Percentiles rank a stretch among this genome's conserved stretches.
These are phyloP conservation scores for Pythium vanterpoolii DNA, from an alignment of 352 stramenopile genomes.

Conservation along the genomic window DNA sequence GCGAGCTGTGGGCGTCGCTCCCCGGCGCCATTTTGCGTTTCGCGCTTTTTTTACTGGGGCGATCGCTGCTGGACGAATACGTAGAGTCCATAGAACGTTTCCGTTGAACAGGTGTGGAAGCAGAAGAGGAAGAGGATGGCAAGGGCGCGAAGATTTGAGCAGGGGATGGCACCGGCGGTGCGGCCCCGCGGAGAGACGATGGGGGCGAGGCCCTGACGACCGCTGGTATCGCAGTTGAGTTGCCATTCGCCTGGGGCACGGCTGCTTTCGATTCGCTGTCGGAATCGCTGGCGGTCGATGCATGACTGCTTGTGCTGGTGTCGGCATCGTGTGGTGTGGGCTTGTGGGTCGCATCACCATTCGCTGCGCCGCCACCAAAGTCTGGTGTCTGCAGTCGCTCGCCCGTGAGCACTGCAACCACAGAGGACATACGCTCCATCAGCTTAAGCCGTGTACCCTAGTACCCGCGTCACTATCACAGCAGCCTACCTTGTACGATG, in stretches of 20 bases:
- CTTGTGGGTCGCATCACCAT: background rate
- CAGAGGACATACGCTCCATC: background rate
- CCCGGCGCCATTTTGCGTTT: conserved; percentile 14
- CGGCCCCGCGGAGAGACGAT: background rate
- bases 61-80: conserved; percentile 12
- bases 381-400: conserved; percentile 33
- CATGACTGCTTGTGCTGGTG: too few relatives aligned
- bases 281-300: background rate
- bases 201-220: background rate
- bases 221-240: background rate
- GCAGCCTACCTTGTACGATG: conserved; percentile 45
- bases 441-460: background rate
- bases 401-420: conserved; percentile 37
- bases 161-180: conserved; percentile 6
- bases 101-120: background rate
- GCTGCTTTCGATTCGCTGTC: background rate
- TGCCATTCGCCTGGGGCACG: background rate
- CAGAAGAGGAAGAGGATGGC: background rate
- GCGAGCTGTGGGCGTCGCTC: conserved; percentile 3
- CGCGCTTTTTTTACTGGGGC: conserved; percentile 4
- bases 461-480: background rate
- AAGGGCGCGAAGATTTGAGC: conserved; percentile 3
- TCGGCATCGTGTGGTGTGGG: background rate
- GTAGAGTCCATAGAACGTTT: conserved; percentile 22
- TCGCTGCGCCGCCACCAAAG: conserved; percentile 21